Evolutionary conservation across 805 yeast species (phyloP).

Genomic region (Candida palmyrensis): DNA sequence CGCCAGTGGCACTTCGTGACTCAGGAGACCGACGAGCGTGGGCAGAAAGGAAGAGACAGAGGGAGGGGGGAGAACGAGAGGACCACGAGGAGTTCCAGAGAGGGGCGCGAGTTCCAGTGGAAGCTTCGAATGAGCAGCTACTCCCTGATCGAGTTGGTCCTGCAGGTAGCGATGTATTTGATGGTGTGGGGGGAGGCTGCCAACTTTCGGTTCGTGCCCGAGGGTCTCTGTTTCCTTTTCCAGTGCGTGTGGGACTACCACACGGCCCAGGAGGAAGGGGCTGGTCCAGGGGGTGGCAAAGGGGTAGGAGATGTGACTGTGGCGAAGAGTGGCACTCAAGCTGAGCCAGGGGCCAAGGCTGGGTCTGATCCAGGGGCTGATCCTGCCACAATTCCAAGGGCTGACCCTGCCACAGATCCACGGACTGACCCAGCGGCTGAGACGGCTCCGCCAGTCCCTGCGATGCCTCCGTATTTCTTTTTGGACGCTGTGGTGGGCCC

Average conservation of each 20-base stretch:
- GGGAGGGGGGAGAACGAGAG: conserved; percentile 46
- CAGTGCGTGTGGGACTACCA: conserved; percentile 22
- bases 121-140: conserved; percentile 53
- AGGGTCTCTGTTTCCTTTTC: conserved; percentile 29
- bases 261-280: background rate
- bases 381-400: too few relatives aligned
- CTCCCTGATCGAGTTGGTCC: conserved; percentile 52
- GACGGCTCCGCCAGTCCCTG: too few relatives aligned
- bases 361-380: too few relatives aligned
- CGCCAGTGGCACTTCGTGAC: conserved; percentile 92
- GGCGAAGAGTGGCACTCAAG: too few relatives aligned
- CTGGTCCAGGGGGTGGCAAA: conserved; percentile 33
- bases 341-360: too few relatives aligned
- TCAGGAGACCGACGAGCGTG: conserved; percentile 62
- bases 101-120: conserved; percentile 47
- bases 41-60: too few relatives aligned
- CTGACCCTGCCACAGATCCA: too few relatives aligned
- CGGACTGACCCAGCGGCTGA: too few relatives aligned
- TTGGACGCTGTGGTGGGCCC: conserved; percentile 42
- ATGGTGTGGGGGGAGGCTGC: conserved; percentile 78
- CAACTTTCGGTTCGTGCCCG: conserved; percentile 51
- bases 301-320: too few relatives aligned
- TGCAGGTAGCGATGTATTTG: conserved; percentile 59
- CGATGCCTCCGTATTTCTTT: too few relatives aligned
- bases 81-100: conserved; percentile 8